phyloP scores from a whole-genome alignment of 2,329 filamentous ascomycete species.

The Penicillium hordei region DNA sequence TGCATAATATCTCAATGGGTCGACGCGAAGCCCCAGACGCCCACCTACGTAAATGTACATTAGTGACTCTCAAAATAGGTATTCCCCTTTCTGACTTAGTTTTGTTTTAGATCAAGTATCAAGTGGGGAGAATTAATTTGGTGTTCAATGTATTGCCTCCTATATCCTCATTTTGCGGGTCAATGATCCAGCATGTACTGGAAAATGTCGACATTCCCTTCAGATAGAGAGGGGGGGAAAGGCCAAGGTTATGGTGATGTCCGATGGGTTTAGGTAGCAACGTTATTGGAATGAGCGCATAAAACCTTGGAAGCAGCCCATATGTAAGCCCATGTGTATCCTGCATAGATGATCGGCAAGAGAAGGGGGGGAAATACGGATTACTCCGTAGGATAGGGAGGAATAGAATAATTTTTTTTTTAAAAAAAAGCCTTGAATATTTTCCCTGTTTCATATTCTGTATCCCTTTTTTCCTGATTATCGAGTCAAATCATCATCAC shows the following conservation, averaged over 20 bases:
- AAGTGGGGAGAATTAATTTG: background rate
- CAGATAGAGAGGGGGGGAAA: background rate
- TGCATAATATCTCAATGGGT: too few relatives aligned
- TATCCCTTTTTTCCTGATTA: background rate
- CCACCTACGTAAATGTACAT: background rate
- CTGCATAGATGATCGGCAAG: background rate
- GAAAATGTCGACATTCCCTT: background rate
- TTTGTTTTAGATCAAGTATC: background rate
- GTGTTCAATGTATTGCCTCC: background rate
- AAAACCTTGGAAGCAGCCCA: background rate
- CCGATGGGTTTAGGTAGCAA: background rate
- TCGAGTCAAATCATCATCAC: slow-evolving; percentile 1
- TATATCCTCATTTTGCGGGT: background rate
- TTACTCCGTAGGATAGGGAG: background rate
- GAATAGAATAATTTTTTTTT: too few relatives aligned
- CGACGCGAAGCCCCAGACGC: background rate
- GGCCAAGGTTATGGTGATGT: too few relatives aligned
- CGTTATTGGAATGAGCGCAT: background rate
- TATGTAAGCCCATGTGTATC: background rate
- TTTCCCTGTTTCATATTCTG: background rate
- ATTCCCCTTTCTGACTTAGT: background rate
- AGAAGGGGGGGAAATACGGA: background rate
- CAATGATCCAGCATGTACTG: background rate
- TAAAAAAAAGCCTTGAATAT: background rate
- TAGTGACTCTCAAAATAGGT: background rate